A percentile compares a stretch with the other conserved stretches of the same genome.
Conservation (phyloP, 1,284 basidiomycete genomes). For the Tylopilus orsonianus region DNA sequence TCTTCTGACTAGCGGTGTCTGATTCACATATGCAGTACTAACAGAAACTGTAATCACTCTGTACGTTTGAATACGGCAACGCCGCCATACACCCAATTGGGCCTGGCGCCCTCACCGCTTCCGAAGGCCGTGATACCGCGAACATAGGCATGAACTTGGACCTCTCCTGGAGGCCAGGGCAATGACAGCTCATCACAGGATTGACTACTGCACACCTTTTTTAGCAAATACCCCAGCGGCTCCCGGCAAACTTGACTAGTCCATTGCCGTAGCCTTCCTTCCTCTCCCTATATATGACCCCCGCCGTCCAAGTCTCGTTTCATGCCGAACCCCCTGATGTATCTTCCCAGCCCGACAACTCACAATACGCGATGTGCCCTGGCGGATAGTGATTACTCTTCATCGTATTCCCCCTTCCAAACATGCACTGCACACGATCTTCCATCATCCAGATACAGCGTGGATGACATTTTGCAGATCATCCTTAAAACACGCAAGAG, state of each 20-base stretch:
- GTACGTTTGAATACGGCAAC: constrained; percentile 12
- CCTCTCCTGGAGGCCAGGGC: neutral
- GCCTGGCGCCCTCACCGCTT: constrained; percentile 5
- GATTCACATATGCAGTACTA: neutral
- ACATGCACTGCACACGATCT: constrained; percentile 14
- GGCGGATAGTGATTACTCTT: constrained; percentile 1
- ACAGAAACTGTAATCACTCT: neutral
- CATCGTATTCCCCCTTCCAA: neutral
- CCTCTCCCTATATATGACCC: constrained; percentile 30
- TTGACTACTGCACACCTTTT: constrained; percentile 9
- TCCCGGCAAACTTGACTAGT: constrained; percentile 21
- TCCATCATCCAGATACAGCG: constrained; percentile 16
- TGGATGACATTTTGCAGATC: constrained; percentile 55
- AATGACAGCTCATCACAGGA: constrained; percentile 13
- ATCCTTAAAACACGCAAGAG: constrained; percentile 68
- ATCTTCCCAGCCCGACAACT: constrained; percentile 7
- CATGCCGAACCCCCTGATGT: constrained; percentile 16
- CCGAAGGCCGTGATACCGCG: constrained; percentile 9
- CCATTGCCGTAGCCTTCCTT: constrained; percentile 21
- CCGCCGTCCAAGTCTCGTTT: constrained; percentile 2
- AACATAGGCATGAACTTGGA: constrained; percentile 1
- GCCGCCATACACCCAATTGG: constrained; percentile 19
- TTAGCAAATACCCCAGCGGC: constrained; percentile 13
- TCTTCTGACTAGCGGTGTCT: neutral
- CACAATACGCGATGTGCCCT: constrained; percentile 3